phyloP scores from a whole-genome alignment of 306 rosid genomes.

The Rosa chinensis region DNA sequence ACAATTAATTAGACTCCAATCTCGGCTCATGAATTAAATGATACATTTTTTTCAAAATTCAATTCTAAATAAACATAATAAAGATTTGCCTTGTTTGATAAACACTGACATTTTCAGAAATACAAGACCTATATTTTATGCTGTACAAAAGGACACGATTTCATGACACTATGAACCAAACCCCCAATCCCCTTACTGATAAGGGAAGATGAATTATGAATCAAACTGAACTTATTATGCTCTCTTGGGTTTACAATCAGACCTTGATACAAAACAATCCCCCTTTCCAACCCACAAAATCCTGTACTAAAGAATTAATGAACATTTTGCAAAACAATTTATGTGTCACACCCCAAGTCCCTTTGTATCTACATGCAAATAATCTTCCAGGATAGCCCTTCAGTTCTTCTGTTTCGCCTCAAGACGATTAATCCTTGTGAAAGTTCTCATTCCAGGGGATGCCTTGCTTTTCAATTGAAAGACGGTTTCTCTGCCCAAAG shows the following conservation, averaged over 20 bases:
- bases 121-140: neutral
- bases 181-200: slow-evolving; percentile 24
- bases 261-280: slow-evolving; percentile 28
- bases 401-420: neutral
- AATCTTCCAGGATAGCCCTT: slow-evolving; percentile 6
- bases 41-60: neutral
- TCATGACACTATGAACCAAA: slow-evolving; percentile 25
- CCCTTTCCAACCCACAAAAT: slow-evolving; percentile 20
- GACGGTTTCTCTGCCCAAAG: slow-evolving; percentile 12
- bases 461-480: slow-evolving; percentile 15
- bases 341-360: slow-evolving; percentile 33
- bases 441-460: slow-evolving; percentile 13
- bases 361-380: slow-evolving; percentile 50
- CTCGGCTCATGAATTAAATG: neutral
- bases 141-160: slow-evolving; percentile 5
- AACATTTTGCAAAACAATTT: slow-evolving; percentile 34
- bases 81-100: neutral
- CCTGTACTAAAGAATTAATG: slow-evolving; percentile 40
- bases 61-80: neutral
- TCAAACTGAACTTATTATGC: slow-evolving; percentile 24
- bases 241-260: slow-evolving; percentile 26
- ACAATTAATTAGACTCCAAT: neutral
- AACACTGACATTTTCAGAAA: neutral
- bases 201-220: slow-evolving; percentile 28
- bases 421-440: neutral